Conservation (phyloP, 345 rosid genomes). For the Salix udensis region DNA sequence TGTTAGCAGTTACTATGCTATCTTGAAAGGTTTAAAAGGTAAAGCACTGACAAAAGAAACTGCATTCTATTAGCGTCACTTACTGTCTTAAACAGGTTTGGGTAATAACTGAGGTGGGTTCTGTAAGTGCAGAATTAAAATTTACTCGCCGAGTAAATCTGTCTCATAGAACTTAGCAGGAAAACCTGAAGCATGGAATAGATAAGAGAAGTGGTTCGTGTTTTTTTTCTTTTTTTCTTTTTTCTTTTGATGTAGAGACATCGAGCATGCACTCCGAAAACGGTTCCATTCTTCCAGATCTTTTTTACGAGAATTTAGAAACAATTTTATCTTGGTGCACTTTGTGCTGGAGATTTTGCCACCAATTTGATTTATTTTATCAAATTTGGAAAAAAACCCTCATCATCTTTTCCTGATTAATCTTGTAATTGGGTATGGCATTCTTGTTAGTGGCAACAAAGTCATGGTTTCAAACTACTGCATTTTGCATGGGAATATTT, state of each 20-base stretch:
- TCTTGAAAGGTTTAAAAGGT: not conserved
- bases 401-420: not conserved
- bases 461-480: not conserved
- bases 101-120: not conserved
- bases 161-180: slow-evolving; percentile 13
- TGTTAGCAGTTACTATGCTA: slow-evolving; percentile 8
- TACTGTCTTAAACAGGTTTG: too few species aligned
- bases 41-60: too few species aligned
- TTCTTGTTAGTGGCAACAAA: not conserved
- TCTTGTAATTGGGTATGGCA: not conserved
- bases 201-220: not conserved
- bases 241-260: not conserved
- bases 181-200: slow-evolving; percentile 21
- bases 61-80: too few species aligned
- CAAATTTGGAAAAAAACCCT: not conserved
- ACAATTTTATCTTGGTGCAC: not conserved
- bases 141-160: slow-evolving; percentile 4
- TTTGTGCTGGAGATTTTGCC: not conserved
- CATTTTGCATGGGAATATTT: slow-evolving; percentile 20
- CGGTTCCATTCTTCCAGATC: not conserved
- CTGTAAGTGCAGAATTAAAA: slow-evolving; percentile 10
- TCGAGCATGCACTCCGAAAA: not conserved
- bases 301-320: not conserved
- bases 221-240: too few species aligned
- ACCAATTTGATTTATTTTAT: not conserved